These are phyloP conservation scores for Barnettozyma hawaiiensis DNA, from an alignment of 1,139 yeast genomes.

Conservation along the genomic window DNA sequence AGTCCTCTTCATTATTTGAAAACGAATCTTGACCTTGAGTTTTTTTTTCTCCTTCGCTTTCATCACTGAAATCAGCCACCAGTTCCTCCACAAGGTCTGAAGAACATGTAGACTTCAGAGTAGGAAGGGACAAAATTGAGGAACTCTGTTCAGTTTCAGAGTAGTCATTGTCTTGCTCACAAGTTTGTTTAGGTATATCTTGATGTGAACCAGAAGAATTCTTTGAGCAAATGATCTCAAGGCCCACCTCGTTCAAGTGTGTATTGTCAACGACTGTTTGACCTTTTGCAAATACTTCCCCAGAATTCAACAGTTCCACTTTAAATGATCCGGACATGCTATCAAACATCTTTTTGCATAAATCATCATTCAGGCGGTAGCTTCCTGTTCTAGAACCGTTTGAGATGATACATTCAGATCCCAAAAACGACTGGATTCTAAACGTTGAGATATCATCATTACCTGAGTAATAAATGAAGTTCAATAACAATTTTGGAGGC, in stretches of 20 bases:
- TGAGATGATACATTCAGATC: constrained; percentile 3
- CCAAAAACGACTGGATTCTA: not conserved
- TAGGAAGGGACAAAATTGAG: not conserved
- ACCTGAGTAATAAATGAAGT: not conserved
- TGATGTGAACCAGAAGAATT: not conserved
- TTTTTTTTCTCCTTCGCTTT: not conserved
- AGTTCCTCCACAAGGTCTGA: not conserved
- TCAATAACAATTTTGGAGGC: constrained; percentile 2
- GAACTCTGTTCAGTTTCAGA: not conserved
- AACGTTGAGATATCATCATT: not conserved
- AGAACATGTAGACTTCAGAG: not conserved
- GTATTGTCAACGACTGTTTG: not conserved
- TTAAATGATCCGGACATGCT: not conserved
- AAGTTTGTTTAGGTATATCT: not conserved
- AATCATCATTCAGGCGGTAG: constrained; percentile 1
- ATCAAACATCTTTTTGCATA: constrained; percentile 1
- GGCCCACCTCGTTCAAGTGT: constrained; percentile 2
- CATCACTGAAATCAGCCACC: constrained; percentile 1
- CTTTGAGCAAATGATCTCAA: not conserved
- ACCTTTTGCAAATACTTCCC: not conserved
- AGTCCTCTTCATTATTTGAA: not conserved
- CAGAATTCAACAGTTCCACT: constrained; percentile 1
- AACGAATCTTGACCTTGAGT: not conserved
- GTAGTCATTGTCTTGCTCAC: not conserved
- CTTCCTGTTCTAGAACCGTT: constrained; percentile 3